Base-by-base conservation (phyloP, 352 stramenopile genomes). In the Phytophthora syringae region DNA sequence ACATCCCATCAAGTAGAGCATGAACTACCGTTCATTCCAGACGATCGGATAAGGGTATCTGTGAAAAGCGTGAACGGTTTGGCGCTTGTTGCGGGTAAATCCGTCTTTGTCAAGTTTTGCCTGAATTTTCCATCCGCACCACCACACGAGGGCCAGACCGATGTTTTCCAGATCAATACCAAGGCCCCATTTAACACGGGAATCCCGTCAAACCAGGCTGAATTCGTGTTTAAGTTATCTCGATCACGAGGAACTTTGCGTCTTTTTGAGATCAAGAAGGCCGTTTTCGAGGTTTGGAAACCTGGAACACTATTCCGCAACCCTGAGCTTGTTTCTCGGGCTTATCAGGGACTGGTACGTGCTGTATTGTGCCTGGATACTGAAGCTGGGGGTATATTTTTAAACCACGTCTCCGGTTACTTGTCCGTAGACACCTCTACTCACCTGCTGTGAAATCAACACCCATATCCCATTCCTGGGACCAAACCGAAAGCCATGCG, bases 221-320 rank as follows among this genome's bases (percentile, higher is more conserved):
- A 25, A 12, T 89, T 82, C 34, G 52, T 56, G 16, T 87, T 90
- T 24, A 81, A 77, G 52, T 55, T 94, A 2, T 63, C 86, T 48
- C 76, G 86, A 24, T 82, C 74, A 13, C 76, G 84, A 37, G 86
- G 86, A 12, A 90, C 81, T 0, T 77, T 89, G 37, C 84, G 85
- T 2, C 64, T 94, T n/a, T 89, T 90, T 65, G 84, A 92, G 66
- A 88, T 94, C 18, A 90, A 91, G 55, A 94, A 93, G 44, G 81
- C 80, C 0, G 32, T 79, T 45, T 91, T 94, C 45, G 86, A 94
- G 70, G 81, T 94, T 43, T 93, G 85, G 79, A 80, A 77, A 2
- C 70, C 81, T 0, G 79, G 69, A 36, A 86, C 82, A 1, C 64
- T 93, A 7, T 82, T 93, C 15, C 73, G 79, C 4, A 90, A 83